Evolutionary conservation across 805 yeast species (phyloP).

Genomic region (Nematodospora valgi): DNA sequence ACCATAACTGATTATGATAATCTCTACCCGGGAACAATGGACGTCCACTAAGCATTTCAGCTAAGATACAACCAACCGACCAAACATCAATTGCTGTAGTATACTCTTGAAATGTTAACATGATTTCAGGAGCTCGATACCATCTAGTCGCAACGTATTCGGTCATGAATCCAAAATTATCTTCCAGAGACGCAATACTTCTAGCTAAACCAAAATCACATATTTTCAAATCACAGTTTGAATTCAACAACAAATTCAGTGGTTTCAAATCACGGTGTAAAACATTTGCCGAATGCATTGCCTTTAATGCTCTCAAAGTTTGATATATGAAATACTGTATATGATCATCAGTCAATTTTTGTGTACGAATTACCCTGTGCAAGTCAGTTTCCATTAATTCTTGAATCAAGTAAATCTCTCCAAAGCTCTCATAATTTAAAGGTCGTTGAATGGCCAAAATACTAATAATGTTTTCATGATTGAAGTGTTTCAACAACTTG

Average conservation of each 20-base stretch:
- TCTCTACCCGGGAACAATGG: constrained; percentile 94
- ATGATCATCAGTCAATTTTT: constrained; percentile 84
- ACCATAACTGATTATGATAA: constrained; percentile 84
- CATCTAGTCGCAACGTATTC: constrained; percentile 97
- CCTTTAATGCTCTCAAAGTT: constrained; percentile 83
- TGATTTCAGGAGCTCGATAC: constrained; percentile 97
- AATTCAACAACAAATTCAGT: constrained; percentile 76
- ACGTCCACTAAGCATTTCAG: constrained; percentile 80
- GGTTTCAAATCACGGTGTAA: constrained; percentile 93
- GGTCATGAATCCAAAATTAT: constrained; percentile 80
- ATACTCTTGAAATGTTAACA: constrained; percentile 90
- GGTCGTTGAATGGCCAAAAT: constrained; percentile 90
- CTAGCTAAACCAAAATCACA: constrained; percentile 94
- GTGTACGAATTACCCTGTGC: constrained; percentile 78
- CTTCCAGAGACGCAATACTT: constrained; percentile 57
- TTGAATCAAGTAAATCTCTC: constrained; percentile 85
- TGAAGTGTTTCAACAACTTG: constrained; percentile 82
- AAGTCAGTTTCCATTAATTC: constrained; percentile 87
- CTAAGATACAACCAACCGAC: constrained; percentile 95
- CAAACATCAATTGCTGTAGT: constrained; percentile 95
- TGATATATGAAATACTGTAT: constrained; percentile 92
- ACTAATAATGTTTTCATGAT: constrained; percentile 89
- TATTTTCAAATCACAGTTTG: constrained; percentile 90
- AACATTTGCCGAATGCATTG: constrained; percentile 90
- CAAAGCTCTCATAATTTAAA: constrained; percentile 64